These are phyloP conservation scores for Hondaea fermentalgiana DNA, from an alignment of 108 stramenopile genomes.

Conservation along the genomic window DNA sequence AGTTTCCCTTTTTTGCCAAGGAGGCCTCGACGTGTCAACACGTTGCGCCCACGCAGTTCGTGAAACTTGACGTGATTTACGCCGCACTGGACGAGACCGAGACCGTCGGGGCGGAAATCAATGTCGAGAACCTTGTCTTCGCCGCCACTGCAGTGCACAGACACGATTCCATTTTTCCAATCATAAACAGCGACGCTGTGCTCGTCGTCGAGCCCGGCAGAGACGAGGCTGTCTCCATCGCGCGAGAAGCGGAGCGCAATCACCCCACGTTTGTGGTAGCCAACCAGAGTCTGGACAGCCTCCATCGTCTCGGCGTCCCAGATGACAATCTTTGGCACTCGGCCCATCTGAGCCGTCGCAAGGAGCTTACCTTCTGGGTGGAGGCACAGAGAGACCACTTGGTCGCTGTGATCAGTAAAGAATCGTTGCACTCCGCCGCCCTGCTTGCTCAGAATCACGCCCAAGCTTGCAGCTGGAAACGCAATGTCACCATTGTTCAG, in stretches of 20 bases:
- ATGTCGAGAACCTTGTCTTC: slow-evolving; percentile 12
- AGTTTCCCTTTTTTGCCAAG: slow-evolving; percentile 17
- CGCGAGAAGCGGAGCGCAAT: slow-evolving; percentile 45
- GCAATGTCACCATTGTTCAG: slow-evolving; percentile 33
- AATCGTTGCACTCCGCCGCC: slow-evolving; percentile 38
- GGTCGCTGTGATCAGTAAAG: slow-evolving; percentile 47
- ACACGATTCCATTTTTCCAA: slow-evolving; percentile 43
- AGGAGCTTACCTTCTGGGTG: slow-evolving; percentile 43
- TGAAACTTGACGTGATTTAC: slow-evolving; percentile 31
- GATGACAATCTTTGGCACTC: slow-evolving; percentile 34
- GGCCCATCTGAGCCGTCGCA: slow-evolving; percentile 53
- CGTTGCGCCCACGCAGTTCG: slow-evolving; percentile 12
- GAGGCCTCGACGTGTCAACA: background rate
- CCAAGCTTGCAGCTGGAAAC: slow-evolving; percentile 33
- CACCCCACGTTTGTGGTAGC: slow-evolving; percentile 41
- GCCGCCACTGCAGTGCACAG: background rate
- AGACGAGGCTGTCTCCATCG: slow-evolving; percentile 40
- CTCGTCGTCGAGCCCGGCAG: slow-evolving; percentile 44
- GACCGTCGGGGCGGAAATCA: slow-evolving; percentile 26
- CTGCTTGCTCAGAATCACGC: slow-evolving; percentile 31
- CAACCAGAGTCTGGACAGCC: slow-evolving; percentile 27
- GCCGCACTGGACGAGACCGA: slow-evolving; percentile 36
- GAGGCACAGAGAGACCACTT: slow-evolving; percentile 45
- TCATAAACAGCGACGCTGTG: slow-evolving; percentile 48
- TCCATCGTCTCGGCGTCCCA: slow-evolving; percentile 50